phyloP scores from a whole-genome alignment of 2,329 filamentous ascomycete genomes.

The Ophiognomonia clavigignenti-juglandacearum region DNA sequence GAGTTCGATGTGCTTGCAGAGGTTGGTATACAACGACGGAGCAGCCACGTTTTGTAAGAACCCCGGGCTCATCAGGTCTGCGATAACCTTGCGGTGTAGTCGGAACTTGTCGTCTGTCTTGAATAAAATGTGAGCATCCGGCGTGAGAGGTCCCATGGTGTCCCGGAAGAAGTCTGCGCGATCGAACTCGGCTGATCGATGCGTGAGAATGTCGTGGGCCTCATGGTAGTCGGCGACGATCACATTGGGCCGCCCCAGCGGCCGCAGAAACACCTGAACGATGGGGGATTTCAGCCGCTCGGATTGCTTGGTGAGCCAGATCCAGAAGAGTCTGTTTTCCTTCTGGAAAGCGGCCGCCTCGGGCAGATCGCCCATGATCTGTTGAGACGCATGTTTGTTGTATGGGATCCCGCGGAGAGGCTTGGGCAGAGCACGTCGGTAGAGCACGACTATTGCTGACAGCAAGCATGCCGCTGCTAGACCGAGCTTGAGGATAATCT shows the following conservation, averaged over 20 bases:
- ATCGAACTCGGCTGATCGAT: constrained; percentile 1
- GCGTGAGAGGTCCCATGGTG: constrained; percentile 1
- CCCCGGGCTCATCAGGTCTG: constrained; percentile 1
- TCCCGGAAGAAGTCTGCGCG: constrained; percentile 4
- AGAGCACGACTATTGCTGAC: constrained; percentile 1
- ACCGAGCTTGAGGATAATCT: background rate
- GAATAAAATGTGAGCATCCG: constrained; percentile 1
- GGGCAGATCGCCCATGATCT: constrained; percentile 22
- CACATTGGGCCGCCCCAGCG: constrained; percentile 18
- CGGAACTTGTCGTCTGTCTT: constrained; percentile 16
- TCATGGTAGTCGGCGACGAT: constrained; percentile 1
- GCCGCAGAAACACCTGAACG: constrained; percentile 29
- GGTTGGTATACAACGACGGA: background rate
- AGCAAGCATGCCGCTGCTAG: background rate
- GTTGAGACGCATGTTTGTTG: constrained; percentile 17
- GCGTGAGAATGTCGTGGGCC: constrained; percentile 4
- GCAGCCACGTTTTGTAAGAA: constrained; percentile 1
- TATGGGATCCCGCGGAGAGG: constrained; percentile 27
- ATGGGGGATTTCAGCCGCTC: constrained; percentile 19
- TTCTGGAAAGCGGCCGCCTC: constrained; percentile 9
- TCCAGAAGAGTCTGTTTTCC: constrained; percentile 10
- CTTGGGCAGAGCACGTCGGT: constrained; percentile 19
- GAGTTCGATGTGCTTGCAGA: background rate
- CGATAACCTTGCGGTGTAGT: background rate
- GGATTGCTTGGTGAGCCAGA: constrained; percentile 16